Base-by-base conservation (phyloP, 1,284 basidiomycete genomes). In the Melampsora americana region DNA sequence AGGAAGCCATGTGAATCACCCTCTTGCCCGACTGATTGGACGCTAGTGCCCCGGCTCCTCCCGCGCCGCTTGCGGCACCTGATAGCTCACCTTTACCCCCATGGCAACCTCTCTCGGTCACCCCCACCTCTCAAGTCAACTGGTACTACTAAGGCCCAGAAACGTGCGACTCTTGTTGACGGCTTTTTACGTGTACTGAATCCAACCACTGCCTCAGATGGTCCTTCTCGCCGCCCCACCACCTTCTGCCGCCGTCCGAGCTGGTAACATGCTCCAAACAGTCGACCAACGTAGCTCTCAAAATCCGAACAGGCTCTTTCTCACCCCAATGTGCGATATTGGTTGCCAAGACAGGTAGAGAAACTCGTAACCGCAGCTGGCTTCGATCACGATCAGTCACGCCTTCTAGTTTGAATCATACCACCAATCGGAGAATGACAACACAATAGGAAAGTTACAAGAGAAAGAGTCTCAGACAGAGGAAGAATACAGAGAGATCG, bases 391-490 rank as follows among this genome's bases (percentile, higher is more conserved):
- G 26, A 20, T 46, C 18, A 68, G 11, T 32, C 11, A 23, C 39
- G 23, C 23, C 16, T 35, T 30, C 18, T 32, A 59, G 14, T 26
- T n/a, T 59, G n/a, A 7, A 39, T 66, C 9, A 56, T 72, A 30
- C 65, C 61, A 68, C 50, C 56, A 62, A 74, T 66, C 67, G 65
- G n/a, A 71, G 78, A 39, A 62, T 66, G 46, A 50, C 66, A 46
- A 61, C 4, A 59, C 59, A 0, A 18, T 32, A 18, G 76, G 77
- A 23, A 62, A 77, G 69, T 78, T 77, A 56, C 77, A 79, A 59
- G 35, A 53, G 20, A 66, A 77, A 30, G 66, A 75, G 53, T 26
- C 66, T 35, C 48, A 65, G n/a, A 69, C 28, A 42, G 70, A 62
- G 11, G 32, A 44, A 32, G 16, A 72, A 48, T 64, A 5, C 28